phyloP scores from a whole-genome alignment of 768 basidiomycete genomes.

The Kwoniella newhampshirensis region DNA sequence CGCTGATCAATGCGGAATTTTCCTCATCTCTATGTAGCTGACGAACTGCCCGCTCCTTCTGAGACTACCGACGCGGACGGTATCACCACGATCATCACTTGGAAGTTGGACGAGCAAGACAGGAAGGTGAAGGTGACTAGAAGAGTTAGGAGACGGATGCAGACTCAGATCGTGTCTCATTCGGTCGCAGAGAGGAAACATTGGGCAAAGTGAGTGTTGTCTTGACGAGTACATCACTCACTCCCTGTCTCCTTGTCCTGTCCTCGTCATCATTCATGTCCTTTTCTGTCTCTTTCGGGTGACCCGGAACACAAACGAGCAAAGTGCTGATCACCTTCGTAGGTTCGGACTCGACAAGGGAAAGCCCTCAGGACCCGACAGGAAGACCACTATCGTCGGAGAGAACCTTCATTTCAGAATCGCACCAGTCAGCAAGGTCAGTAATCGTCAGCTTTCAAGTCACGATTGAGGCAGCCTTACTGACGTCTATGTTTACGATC shows the following conservation, averaged over 20 bases:
- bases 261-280: too few relatives aligned
- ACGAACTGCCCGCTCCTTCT: slow-evolving; percentile 56
- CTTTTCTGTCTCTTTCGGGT: too few relatives aligned
- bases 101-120: slow-evolving; percentile 82
- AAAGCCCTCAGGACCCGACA: slow-evolving; percentile 81
- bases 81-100: slow-evolving; percentile 78
- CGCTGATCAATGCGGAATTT: too few relatives aligned
- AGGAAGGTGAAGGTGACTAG: slow-evolving; percentile 94
- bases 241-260: too few relatives aligned
- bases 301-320: background rate
- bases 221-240: too few relatives aligned
- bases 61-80: slow-evolving; percentile 80
- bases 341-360: slow-evolving; percentile 89
- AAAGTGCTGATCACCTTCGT: background rate
- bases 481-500: background rate
- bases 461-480: too few relatives aligned
- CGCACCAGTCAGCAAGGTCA: slow-evolving; percentile 61
- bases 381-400: slow-evolving; percentile 82
- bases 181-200: slow-evolving; percentile 87
- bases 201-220: slow-evolving; percentile 64
- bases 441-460: slow-evolving; percentile 52
- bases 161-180: slow-evolving; percentile 91
- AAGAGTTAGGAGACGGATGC: slow-evolving; percentile 77
- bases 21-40: slow-evolving; percentile 4
- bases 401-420: slow-evolving; percentile 68